These are phyloP conservation scores for Neonectria ditissima DNA, from an alignment of 2,329 filamentous ascomycete genomes.

Conservation along the genomic window DNA sequence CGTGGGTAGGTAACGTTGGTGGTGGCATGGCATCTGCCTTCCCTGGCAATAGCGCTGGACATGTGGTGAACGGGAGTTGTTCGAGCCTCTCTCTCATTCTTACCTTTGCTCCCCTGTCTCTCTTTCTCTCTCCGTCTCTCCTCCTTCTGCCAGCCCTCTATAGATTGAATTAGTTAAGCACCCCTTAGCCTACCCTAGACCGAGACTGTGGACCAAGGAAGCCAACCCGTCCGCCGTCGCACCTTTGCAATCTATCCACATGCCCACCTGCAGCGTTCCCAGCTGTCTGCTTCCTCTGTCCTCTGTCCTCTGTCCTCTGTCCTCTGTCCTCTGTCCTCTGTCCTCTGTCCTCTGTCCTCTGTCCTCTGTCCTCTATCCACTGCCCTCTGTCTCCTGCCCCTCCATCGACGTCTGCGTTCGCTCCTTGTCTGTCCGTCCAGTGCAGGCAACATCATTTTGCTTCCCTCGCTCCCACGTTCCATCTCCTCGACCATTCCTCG, in stretches of 20 bases:
- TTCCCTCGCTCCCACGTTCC: slow-evolving; percentile 7
- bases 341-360: slow-evolving; percentile 18
- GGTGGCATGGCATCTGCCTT: slow-evolving; percentile 6
- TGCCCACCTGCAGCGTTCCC: not conserved
- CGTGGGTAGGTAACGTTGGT: no score
- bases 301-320: no score
- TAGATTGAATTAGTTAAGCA: not conserved
- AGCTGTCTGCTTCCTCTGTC: no score
- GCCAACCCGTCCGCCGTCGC: not conserved
- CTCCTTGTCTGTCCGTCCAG: slow-evolving; percentile 16
- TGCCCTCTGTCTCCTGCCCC: slow-evolving; percentile 29
- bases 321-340: slow-evolving; percentile 5
- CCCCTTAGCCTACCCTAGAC: slow-evolving; percentile 30
- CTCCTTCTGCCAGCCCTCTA: no score
- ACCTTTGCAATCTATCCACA: not conserved
- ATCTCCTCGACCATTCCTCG: slow-evolving; percentile 9
- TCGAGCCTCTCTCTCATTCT: no score
- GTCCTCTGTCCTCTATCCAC: no score
- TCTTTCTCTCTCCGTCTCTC: no score
- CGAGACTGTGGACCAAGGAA: not conserved
- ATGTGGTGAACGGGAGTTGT: no score
- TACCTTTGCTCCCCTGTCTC: slow-evolving; percentile 15
- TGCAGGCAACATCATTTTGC: slow-evolving; percentile 17
- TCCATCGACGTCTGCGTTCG: slow-evolving; percentile 36
- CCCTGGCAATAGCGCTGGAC: no score